Evolutionary conservation across 1,139 yeast genomes (phyloP), one percentile per base, ranked within the genome.

Genomic region (Eremothecium coryli): DNA sequence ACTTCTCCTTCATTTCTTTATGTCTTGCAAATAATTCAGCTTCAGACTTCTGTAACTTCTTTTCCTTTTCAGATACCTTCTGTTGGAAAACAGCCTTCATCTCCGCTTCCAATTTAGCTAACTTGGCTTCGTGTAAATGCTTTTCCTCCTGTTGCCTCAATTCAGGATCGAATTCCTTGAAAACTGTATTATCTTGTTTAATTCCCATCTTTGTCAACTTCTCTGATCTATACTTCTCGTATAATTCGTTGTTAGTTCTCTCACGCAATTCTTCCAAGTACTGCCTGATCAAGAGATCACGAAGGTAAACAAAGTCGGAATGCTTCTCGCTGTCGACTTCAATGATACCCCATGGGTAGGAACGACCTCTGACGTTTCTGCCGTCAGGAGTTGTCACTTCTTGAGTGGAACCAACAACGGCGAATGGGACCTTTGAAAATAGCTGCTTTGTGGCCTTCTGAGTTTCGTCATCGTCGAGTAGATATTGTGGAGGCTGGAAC

Each of bases 71-170:
- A 39, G 82, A 70, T 25, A 93, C 98, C 67, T 90, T 93, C 58
- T 84, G 93, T 64, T 88, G 95, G 76, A 93, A 93, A 38, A 93
- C 95, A 18, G 79, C 72, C 67, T 90, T 88, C 97, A 93, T 86
- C 64, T 90, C 97, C 23, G 86, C 74, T 65, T 93, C 98, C 81
- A 93, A 76, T 66, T 85, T 86, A 40, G 90, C 80, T 51, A 93
- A 71, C 57, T 90, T 85, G 41, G 95, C 94, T 64, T 86, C 96
- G 58, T 90, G 97, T 52, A 85, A 69, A 27, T 82, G 78, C 53
- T 85, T 79, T 64, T 90, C 98, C 64, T 90, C 97, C 61, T 82
- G 94, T 62, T 84, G 94, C 64, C 85, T 84, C 46, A 82, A 72
- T 39, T 82, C 76, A 24, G 98, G 98, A 60, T 90, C 95, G 54